Conservation (phyloP, 2,329 filamentous ascomycete genomes). For the Coleophoma eucalyptorum region DNA sequence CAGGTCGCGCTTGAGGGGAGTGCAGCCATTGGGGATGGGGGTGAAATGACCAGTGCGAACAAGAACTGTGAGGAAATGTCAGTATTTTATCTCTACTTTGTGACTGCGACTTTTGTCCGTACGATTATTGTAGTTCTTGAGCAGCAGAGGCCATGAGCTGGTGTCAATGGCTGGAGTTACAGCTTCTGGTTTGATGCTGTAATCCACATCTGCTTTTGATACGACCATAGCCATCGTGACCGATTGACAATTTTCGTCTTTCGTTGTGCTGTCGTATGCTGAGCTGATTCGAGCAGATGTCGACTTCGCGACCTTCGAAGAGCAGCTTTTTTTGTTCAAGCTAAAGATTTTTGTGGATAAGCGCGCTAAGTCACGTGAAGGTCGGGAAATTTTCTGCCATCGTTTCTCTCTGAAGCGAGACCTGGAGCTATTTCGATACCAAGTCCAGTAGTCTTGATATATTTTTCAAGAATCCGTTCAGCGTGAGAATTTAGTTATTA, state of each 20-base stretch:
- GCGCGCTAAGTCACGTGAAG: constrained; percentile 1
- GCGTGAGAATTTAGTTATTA: too few species aligned
- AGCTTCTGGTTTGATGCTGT: constrained; percentile 89
- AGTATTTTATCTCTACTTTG: constrained; percentile 5
- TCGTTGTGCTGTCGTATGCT: constrained; percentile 5
- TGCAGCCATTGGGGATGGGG: constrained; percentile 89
- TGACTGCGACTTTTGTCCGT: constrained; percentile 34
- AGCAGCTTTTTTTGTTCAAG: constrained; percentile 10
- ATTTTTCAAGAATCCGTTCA: too few species aligned
- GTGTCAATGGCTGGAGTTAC: constrained; percentile 75
- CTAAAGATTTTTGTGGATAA: constrained; percentile 7
- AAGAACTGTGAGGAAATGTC: constrained; percentile 56
- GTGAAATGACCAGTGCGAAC: constrained; percentile 96
- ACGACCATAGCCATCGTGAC: constrained; percentile 42
- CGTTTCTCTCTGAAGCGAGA: too few species aligned
- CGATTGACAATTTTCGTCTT: constrained; percentile 12
- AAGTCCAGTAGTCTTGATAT: too few species aligned
- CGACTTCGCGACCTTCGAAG: constrained; percentile 6
- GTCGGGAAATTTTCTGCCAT: too few species aligned
- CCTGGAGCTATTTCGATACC: too few species aligned
- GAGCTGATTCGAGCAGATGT: constrained; percentile 1
- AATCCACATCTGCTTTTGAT: constrained; percentile 59
- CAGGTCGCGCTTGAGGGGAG: constrained; percentile 87
- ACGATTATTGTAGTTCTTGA: constrained; percentile 96
- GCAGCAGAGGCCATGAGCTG: constrained; percentile 85